Conservation (phyloP, 2,329 filamentous ascomycete genomes). For the Paramyrothecium roridum region DNA sequence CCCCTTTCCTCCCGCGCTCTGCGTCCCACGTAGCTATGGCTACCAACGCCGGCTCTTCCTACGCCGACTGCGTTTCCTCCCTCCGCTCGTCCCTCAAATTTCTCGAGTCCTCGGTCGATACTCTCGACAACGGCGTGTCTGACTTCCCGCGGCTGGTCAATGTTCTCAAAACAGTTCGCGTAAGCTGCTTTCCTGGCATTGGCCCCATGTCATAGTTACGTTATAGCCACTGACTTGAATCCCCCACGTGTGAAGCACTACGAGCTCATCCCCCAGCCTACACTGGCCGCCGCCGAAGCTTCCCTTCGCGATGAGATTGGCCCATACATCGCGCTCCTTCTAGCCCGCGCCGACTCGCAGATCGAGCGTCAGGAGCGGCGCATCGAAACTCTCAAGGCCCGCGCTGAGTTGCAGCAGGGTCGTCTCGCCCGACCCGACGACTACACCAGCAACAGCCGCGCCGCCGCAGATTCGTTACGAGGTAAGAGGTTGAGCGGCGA, state of each 20-base stretch:
- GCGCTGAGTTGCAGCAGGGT: constrained; percentile 79
- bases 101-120: constrained; percentile 58
- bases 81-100: constrained; percentile 58
- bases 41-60: constrained; percentile 29
- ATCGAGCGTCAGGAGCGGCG: constrained; percentile 79
- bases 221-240: background rate
- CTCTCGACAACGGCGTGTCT: constrained; percentile 51
- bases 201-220: background rate
- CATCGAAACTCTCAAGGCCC: constrained; percentile 79
- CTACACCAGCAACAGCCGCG: constrained; percentile 1
- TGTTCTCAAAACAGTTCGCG: constrained; percentile 56
- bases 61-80: constrained; percentile 57
- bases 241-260: constrained; percentile 64
- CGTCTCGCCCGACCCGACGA: constrained; percentile 37
- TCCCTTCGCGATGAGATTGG: constrained; percentile 84
- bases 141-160: constrained; percentile 55
- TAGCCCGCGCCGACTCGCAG: constrained; percentile 78
- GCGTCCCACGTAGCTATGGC: constrained; percentile 8
- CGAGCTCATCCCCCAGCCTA: constrained; percentile 83
- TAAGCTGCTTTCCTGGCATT: constrained; percentile 25
- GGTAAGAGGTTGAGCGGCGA: constrained; percentile 46
- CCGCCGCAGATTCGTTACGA: constrained; percentile 11
- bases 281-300: constrained; percentile 76
- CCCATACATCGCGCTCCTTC: constrained; percentile 77
- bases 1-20: background rate